Base-by-base conservation (phyloP, 2,329 filamentous ascomycete genomes). In the Fusarium torulosum region DNA sequence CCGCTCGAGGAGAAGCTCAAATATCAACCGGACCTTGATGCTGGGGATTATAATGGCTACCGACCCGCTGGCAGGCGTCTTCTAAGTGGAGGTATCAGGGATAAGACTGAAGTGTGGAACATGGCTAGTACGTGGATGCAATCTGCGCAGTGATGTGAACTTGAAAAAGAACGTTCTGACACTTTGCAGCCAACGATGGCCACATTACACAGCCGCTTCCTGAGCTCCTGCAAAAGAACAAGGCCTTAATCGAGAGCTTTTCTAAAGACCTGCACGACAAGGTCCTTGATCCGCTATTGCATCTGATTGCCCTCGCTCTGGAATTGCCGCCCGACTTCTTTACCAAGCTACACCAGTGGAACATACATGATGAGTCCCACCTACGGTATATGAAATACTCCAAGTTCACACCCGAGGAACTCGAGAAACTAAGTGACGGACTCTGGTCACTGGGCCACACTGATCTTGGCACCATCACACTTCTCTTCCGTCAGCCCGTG, bases 331-430 rank as follows among this genome's bases (percentile, higher is more conserved):
- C 86, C 35, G 87, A 90, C 79, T 90, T 33, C 80, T 86, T 63
- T 79, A 82, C 19, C 78, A 85, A 66, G 0, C 17, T 76, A 9
- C 88, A 90, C 73, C 80, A 79, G 17, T 90, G 89, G 73, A 82
- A 88, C 3, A 79, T 82, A n/a, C 81, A 84, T 27, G 82, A 84
- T 19, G 86, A 89, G 62, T 85, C 86, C 23, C 86, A 89, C 58
- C 79, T 89, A n/a, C 82, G 88, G 4, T 89, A 88, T 73, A 89
- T 89, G 86, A 80, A 84, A 47, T 88, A 88, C 62, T 79, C 80
- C 10, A 81, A 82, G 1, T 83, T 86, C 35, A 81, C 78, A 0
- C 72, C 79, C 0, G 80, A 84, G n/a, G 81, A 85, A 23, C 83
- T 83, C 57, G 79, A 78, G 29, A 78, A 77, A 38, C 78, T 80